A percentile compares a stretch with the other conserved stretches of the same genome.
Evolutionary conservation across 768 basidiomycete species (phyloP).

Genomic region (Leucocoprinus leucothites): DNA sequence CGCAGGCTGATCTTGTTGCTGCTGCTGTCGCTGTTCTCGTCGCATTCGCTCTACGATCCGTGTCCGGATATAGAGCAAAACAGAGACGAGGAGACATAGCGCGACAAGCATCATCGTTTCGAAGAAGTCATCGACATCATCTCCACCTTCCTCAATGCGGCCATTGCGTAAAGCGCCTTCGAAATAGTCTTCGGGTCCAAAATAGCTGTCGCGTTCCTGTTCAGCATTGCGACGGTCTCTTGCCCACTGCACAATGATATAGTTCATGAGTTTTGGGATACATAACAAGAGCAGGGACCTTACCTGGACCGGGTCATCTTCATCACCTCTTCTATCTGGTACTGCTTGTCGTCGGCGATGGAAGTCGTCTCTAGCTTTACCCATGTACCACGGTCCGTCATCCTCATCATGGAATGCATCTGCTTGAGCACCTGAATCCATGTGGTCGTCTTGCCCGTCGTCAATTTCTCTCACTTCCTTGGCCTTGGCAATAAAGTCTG

Average conservation of each 20-base stretch:
- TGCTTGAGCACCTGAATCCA: constrained; percentile 26
- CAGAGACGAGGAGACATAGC: constrained; percentile 69
- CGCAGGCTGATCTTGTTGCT: constrained; percentile 31
- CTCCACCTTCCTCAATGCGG: constrained; percentile 51
- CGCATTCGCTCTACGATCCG: constrained; percentile 73
- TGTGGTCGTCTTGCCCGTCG: constrained; percentile 25
- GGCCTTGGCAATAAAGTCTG: constrained; percentile 18
- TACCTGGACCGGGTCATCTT: constrained; percentile 75
- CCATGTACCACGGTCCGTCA: constrained; percentile 77
- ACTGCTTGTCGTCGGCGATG: constrained; percentile 47
- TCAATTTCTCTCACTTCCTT: constrained; percentile 39
- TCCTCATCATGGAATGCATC: constrained; percentile 47
- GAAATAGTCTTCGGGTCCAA: constrained; percentile 81
- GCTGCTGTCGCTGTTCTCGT: constrained; percentile 53
- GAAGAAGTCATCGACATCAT: constrained; percentile 60
- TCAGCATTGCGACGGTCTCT: constrained; percentile 70
- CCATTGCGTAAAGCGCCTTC: constrained; percentile 62
- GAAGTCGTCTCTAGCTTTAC: constrained; percentile 80
- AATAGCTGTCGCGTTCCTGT: constrained; percentile 69
- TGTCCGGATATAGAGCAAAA: constrained; percentile 76
- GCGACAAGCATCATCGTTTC: constrained; percentile 80
- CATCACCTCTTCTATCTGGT: constrained; percentile 37
- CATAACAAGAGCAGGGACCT: constrained; percentile 12
- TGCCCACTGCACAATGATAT: constrained; percentile 58
- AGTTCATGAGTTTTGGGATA: background rate